These are phyloP conservation scores for Rhynchosporium agropyri DNA, from an alignment of 2,329 filamentous ascomycete species.

Conservation along the genomic window DNA sequence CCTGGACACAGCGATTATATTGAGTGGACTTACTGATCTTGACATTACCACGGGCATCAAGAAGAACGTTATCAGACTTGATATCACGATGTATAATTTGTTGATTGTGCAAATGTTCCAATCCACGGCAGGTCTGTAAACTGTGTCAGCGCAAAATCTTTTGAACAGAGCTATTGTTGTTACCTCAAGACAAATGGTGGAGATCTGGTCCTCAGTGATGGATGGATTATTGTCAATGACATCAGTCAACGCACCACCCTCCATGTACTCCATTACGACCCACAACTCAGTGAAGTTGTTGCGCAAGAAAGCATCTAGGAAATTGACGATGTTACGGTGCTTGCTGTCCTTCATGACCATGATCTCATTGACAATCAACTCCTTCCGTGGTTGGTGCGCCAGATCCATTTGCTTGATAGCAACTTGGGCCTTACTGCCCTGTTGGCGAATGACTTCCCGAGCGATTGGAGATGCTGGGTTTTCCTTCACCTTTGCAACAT, in stretches of 20 bases:
- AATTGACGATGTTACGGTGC: slow-evolving; percentile 98
- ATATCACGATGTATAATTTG: slow-evolving; percentile 99
- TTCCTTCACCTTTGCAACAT: slow-evolving; percentile 94
- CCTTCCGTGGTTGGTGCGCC: slow-evolving; percentile 93
- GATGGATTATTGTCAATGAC: slow-evolving; percentile 97
- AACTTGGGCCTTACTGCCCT: slow-evolving; percentile 83
- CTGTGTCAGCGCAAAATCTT: slow-evolving; percentile 20
- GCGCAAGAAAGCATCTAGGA: slow-evolving; percentile 92
- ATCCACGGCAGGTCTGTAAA: slow-evolving; percentile 83
- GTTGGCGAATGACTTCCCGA: slow-evolving; percentile 73
- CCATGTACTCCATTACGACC: slow-evolving; percentile 99
- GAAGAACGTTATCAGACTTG: slow-evolving; percentile 97
- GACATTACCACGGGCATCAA: slow-evolving; percentile 92
- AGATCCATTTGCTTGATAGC: slow-evolving; percentile 99
- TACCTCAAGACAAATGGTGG: slow-evolving; percentile 95
- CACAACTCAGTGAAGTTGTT: slow-evolving; percentile 96
- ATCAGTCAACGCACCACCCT: slow-evolving; percentile 94
- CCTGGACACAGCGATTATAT: neutral
- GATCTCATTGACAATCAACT: slow-evolving; percentile 98
- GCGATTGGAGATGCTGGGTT: slow-evolving; percentile 80
- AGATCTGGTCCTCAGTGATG: slow-evolving; percentile 96
- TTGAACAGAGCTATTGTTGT: slow-evolving; percentile 40
- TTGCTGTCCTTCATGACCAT: slow-evolving; percentile 99
- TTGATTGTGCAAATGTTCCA: slow-evolving; percentile 92
- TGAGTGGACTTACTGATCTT: slow-evolving; percentile 79